Base-by-base conservation (phyloP, 352 stramenopile species). In the Globisporangium uncinulatum region DNA sequence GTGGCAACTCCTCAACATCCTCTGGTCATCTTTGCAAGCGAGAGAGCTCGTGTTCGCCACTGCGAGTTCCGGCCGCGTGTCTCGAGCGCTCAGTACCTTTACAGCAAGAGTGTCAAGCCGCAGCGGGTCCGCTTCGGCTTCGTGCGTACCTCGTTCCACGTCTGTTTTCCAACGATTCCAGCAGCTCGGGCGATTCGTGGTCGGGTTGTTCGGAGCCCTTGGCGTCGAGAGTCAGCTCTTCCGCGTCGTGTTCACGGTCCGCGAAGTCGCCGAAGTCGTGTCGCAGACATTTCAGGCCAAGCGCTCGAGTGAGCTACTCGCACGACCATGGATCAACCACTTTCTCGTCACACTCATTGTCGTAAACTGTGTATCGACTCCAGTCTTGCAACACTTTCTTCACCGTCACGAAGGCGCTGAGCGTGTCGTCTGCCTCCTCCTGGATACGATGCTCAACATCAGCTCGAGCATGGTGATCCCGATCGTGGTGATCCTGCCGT, bases 401-500 rank as follows among this genome's bases (percentile, higher is more conserved):
- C 45, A 47, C 0, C 36, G 49, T 15, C 21, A 57, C 19, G 19
- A 52, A 46, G 56, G 31, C 6, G 20, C 44, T 0, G 55, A 66
- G 36, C 54, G 65, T 5, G 17, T 75, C 4, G 20, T 59, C 32
- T 70, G 61, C 32, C 39, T 67, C 9, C 37, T 42, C 9, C 19
- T 41, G 19, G 61, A 70, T 31, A 32, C 57, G 11, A 0, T 70
- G 36, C 54, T 72, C 17, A 64, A 65, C n/a, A 51, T 62, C 14
- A 44, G 21, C 19, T 39, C 49, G 1, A 58, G 53, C 14, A 63
- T 75, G 46, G 13, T 62, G 0, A 17, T 75, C 0, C 64, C 61
- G 8, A 6, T 65, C 29, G 54, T 53, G 10, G 50, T 72, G 36
- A 62, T 75, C 51, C 14, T 55, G 31, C 61, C 64, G n/a, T 75